Evolutionary conservation across 805 yeast species (phyloP).

Genomic region (Kazachstania psychrophila): DNA sequence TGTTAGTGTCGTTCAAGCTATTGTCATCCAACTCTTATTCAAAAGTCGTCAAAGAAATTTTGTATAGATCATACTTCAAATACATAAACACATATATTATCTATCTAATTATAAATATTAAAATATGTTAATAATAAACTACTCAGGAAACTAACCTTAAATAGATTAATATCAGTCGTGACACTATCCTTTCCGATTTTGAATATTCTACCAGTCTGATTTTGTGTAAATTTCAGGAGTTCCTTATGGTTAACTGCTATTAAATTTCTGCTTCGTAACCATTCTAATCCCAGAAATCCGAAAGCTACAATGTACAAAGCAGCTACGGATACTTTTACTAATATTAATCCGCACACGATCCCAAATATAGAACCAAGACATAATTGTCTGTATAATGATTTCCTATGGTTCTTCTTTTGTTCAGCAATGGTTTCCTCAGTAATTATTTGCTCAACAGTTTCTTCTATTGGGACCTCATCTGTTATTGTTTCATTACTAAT

Average conservation of each 20-base stretch:
- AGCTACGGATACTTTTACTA: conserved; percentile 22
- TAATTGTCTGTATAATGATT: conserved; percentile 17
- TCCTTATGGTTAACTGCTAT: conserved; percentile 14
- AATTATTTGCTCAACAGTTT: not conserved
- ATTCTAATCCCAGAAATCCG: conserved; percentile 19
- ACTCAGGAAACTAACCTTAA: conserved; percentile 20
- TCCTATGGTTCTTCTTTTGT: conserved; percentile 4
- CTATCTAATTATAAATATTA: conserved; percentile 9
- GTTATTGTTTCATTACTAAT: not conserved
- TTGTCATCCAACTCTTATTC: conserved; percentile 77
- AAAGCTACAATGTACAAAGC: conserved; percentile 16
- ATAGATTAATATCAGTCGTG: conserved; percentile 16
- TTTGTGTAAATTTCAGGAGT: conserved; percentile 3
- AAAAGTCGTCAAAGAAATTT: conserved; percentile 37
- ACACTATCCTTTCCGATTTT: conserved; percentile 15
- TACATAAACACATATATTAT: not conserved
- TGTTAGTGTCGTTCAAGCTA: conserved; percentile 67
- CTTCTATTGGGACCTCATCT: not conserved
- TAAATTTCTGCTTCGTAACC: conserved; percentile 20
- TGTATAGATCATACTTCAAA: conserved; percentile 18
- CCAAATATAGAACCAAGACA: conserved; percentile 26
- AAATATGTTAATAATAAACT: conserved; percentile 22
- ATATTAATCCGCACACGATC: conserved; percentile 18
- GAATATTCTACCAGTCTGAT: conserved; percentile 10
- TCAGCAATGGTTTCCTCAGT: not conserved